Percentiles rank a stretch among this genome's conserved stretches.
Conservation (phyloP, 2,329 filamentous ascomycete genomes). For the Tympanopsis confertula region DNA sequence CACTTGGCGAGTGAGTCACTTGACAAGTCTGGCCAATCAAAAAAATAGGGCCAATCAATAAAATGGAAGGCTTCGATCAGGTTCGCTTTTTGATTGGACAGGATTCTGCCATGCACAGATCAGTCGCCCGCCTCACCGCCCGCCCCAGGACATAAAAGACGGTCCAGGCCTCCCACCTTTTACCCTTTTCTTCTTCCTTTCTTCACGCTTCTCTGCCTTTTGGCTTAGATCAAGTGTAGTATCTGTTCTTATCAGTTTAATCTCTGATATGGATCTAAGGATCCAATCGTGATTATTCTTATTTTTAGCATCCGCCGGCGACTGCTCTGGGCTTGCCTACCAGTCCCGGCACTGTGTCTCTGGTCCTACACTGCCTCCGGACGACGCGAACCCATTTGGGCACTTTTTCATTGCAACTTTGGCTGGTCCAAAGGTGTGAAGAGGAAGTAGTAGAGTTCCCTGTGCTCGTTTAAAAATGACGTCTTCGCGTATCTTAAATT, state of each 20-base stretch:
- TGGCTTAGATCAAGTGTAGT: conserved; percentile 4
- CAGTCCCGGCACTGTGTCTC: conserved; percentile 5
- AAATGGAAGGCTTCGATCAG: too few relatives aligned
- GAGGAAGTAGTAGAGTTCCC: neutral
- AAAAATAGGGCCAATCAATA: too few relatives aligned
- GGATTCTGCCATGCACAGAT: neutral
- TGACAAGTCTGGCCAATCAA: too few relatives aligned
- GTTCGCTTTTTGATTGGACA: too few relatives aligned
- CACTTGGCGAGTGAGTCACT: too few relatives aligned
- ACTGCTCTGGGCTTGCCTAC: conserved; percentile 6
- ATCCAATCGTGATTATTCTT: conserved; percentile 3
- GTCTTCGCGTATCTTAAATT: neutral
- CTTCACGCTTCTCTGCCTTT: conserved; percentile 4
- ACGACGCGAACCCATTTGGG: conserved; percentile 6
- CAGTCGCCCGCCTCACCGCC: neutral
- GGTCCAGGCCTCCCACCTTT: conserved; percentile 3
- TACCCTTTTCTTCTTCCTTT: conserved; percentile 5
- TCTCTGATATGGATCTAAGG: conserved; percentile 4
- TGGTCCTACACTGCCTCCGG: conserved; percentile 6
- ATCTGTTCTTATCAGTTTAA: conserved; percentile 3
- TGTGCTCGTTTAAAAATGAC: too few relatives aligned
- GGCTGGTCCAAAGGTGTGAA: neutral
- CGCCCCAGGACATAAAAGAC: neutral
- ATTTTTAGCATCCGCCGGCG: conserved; percentile 4
- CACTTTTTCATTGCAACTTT: neutral